phyloP scores from a whole-genome alignment of 495 filamentous ascomycete genomes.

The Viridothelium virens region DNA sequence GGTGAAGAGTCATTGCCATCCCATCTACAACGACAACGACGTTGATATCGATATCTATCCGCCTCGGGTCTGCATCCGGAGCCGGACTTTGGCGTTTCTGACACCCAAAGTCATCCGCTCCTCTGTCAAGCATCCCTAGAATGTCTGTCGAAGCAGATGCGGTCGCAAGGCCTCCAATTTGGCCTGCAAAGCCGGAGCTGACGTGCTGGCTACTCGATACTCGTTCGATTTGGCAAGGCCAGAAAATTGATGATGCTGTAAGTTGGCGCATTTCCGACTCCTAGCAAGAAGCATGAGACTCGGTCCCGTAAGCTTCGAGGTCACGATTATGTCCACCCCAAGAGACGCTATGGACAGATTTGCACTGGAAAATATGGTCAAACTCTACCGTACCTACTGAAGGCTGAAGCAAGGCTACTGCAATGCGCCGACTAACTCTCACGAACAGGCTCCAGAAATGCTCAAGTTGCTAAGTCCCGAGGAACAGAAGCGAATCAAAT shows the following conservation, averaged over 20 bases:
- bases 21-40: background rate
- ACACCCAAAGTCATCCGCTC: background rate
- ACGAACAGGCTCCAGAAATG: constrained; percentile 45
- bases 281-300: background rate
- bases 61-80: background rate
- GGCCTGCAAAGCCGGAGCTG: constrained; percentile 17
- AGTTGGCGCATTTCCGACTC: background rate
- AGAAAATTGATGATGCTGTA: constrained; percentile 30
- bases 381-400: background rate
- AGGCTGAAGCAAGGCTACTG: background rate
- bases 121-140: background rate
- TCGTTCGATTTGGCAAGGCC: constrained; percentile 33
- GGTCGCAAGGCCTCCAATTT: constrained; percentile 1
- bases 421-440: background rate
- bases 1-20: background rate
- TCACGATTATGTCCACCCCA: background rate
- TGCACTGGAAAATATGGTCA: too few species aligned
- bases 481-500: constrained; percentile 45
- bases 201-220: constrained; percentile 40
- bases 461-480: constrained; percentile 48
- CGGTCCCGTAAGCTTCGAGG: background rate
- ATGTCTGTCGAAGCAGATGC: background rate
- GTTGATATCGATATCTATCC: constrained; percentile 4
- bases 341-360: background rate
- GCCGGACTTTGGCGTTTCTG: background rate